A percentile compares a stretch with the other conserved stretches of the same genome.
Evolutionary conservation across 176 grass and related monocot genomes (phyloP).

Genomic region (Aegilops sharonensis): DNA sequence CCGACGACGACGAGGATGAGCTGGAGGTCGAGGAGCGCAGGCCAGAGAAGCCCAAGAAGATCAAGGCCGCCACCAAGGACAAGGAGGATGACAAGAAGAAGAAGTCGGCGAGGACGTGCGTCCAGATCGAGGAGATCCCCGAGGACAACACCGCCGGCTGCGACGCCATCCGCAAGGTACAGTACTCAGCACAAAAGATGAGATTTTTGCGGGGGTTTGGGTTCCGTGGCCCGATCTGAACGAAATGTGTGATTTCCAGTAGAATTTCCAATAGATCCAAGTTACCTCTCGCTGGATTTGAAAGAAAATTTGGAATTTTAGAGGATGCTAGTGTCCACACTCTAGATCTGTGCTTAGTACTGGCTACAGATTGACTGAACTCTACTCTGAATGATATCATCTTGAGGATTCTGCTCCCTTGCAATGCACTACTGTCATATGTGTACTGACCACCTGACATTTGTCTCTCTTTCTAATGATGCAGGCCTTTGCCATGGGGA

Average conservation of each 20-base stretch:
- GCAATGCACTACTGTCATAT: background rate
- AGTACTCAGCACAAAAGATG: background rate
- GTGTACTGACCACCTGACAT: background rate
- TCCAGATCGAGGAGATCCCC: slow-evolving; percentile 61
- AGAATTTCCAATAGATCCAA: background rate
- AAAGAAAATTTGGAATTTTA: background rate
- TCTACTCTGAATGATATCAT: background rate
- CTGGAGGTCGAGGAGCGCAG: background rate
- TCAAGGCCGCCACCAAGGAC: slow-evolving; percentile 1
- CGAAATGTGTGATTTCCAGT: background rate
- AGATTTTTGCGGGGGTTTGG: background rate
- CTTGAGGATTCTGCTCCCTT: background rate
- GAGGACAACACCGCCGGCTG: slow-evolving; percentile 38
- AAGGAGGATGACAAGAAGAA: slow-evolving; percentile 21
- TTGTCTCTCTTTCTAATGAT: background rate
- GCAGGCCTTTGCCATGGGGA: slow-evolving; percentile 61
- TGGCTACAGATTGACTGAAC: background rate
- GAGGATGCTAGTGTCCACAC: background rate
- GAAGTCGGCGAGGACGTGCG: slow-evolving; percentile 19
- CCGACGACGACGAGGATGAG: background rate
- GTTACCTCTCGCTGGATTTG: background rate
- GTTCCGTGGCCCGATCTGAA: background rate
- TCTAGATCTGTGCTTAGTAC: background rate
- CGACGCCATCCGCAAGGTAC: slow-evolving; percentile 66
- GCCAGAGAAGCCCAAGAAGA: background rate